These are phyloP conservation scores for Teratosphaeria gauchensis DNA, from an alignment of 2,329 filamentous ascomycete species.

Conservation along the genomic window DNA sequence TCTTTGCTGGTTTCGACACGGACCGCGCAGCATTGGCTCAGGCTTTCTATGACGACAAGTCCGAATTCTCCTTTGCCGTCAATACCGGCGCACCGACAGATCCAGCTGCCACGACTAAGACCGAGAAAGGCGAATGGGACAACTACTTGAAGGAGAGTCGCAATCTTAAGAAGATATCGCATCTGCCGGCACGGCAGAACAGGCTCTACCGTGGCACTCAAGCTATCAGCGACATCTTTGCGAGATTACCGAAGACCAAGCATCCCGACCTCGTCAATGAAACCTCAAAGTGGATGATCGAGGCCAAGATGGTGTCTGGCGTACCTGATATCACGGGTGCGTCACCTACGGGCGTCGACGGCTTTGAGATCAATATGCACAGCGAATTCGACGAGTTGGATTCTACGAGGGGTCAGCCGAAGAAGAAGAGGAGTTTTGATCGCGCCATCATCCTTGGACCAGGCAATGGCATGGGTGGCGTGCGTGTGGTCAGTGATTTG, in stretches of 20 bases:
- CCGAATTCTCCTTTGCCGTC: conserved; percentile 65
- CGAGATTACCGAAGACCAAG: conserved; percentile 58
- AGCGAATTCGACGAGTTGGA: conserved; percentile 75
- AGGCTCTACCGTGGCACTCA: conserved; percentile 57
- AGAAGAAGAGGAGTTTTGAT: conserved; percentile 64
- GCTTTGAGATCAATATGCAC: conserved; percentile 68
- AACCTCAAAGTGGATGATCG: conserved; percentile 67
- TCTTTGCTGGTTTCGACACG: conserved; percentile 64
- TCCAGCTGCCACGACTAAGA: conserved; percentile 24
- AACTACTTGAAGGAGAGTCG: conserved; percentile 68
- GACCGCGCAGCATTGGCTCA: conserved; percentile 55
- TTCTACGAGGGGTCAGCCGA: conserved; percentile 42
- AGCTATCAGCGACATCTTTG: conserved; percentile 60
- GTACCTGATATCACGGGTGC: conserved; percentile 60
- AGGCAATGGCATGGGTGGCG: conserved; percentile 49
- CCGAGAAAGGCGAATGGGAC: conserved; percentile 53
- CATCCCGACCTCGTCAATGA: conserved; percentile 63
- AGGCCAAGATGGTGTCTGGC: conserved; percentile 65
- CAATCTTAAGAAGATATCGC: conserved; percentile 62
- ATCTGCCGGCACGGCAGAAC: conserved; percentile 50
- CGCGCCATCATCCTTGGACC: conserved; percentile 72
- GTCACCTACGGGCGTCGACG: conserved; percentile 58
- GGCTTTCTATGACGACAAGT: conserved; percentile 65
- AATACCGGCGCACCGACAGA: conserved; percentile 52
- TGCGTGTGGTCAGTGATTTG: conserved; percentile 73